Conservation (phyloP, 225 moss, liverwort and hornwort genomes). For the Straminergon stramineum region DNA sequence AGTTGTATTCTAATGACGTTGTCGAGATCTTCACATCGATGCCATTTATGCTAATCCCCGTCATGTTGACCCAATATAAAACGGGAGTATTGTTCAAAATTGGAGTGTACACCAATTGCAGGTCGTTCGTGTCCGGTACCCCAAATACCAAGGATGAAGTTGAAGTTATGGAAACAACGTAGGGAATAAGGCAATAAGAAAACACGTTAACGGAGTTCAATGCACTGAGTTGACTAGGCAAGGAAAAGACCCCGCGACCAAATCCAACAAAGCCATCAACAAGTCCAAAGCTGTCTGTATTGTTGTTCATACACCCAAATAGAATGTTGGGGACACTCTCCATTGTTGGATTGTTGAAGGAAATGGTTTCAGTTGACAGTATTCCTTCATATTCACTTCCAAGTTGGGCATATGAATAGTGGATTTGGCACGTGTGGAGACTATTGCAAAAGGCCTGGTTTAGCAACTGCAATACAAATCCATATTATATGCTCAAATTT, state of each 20-base stretch:
- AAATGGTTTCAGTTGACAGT: neutral
- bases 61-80: neutral
- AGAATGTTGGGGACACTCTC: neutral
- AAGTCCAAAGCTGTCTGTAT: neutral
- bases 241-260: neutral
- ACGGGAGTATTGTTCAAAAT: accelerated
- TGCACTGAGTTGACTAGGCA: neutral
- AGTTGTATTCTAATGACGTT: neutral
- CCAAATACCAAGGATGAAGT: neutral
- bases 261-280: neutral
- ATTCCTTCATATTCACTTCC: neutral
- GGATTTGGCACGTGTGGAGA: neutral
- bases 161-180: neutral
- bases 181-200: neutral
- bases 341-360: neutral
- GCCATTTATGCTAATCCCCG: neutral
- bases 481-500: neutral
- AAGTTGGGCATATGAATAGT: accelerated
- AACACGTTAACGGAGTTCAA: neutral
- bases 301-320: neutral
- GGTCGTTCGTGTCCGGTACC: neutral
- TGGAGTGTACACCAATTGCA: neutral
- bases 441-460: neutral
- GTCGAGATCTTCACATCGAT: accelerated
- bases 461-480: neutral